Conservation (phyloP, 371 early-diverging fungal genomes). For the Haplosporangium sp. region DNA sequence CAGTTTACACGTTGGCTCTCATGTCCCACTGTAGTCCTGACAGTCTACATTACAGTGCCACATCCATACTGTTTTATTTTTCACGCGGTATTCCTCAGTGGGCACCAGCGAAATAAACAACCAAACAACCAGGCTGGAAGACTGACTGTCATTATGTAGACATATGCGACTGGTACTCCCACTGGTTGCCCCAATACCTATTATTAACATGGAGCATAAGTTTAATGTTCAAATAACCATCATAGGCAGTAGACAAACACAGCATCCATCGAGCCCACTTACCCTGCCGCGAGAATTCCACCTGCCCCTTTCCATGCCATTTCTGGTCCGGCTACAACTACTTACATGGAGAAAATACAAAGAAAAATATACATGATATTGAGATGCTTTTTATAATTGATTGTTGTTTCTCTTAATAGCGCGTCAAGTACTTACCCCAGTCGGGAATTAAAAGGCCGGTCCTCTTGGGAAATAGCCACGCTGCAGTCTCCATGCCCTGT, state of each 20-base stretch:
- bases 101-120: background rate
- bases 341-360: background rate
- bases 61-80: background rate
- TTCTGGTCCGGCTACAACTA: slow-evolving; percentile 57
- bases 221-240: background rate
- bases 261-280: background rate
- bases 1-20: background rate
- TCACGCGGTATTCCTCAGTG: background rate
- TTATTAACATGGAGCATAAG: background rate
- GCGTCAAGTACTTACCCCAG: slow-evolving; percentile 53
- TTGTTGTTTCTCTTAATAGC: background rate
- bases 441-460: slow-evolving; percentile 66
- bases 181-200: slow-evolving; percentile 54
- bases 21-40: too few relatives aligned
- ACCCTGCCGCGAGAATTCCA: slow-evolving; percentile 65
- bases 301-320: slow-evolving; percentile 61
- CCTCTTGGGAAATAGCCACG: slow-evolving; percentile 61
- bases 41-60: background rate
- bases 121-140: too few relatives aligned
- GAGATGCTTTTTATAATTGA: background rate
- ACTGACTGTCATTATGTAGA: slow-evolving; percentile 11
- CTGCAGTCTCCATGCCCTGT: slow-evolving; percentile 56
- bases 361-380: slow-evolving; percentile 1
- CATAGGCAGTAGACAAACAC: background rate
- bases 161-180: slow-evolving; percentile 51